Conservation (phyloP, 805 yeast species). For the Pichia deserticola region DNA sequence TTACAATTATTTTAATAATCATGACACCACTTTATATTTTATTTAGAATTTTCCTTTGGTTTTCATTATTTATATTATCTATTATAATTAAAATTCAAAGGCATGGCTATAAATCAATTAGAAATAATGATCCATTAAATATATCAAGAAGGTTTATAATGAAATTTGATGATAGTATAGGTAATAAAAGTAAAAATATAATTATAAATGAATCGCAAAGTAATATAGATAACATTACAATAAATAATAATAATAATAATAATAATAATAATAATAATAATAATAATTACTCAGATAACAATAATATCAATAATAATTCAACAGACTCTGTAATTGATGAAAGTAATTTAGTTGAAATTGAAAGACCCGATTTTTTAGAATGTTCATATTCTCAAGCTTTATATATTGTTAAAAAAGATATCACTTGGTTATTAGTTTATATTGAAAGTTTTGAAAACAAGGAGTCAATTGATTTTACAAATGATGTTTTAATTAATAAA, state of each 20-base stretch:
- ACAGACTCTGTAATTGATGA: constrained; percentile 1
- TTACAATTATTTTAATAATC: constrained; percentile 8
- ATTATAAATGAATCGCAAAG: background rate
- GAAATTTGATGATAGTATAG: constrained; percentile 28
- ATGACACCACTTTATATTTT: constrained; percentile 22
- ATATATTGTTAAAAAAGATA: constrained; percentile 58
- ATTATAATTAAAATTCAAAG: constrained; percentile 17
- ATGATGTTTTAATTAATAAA: constrained; percentile 45
- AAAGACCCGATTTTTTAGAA: constrained; percentile 43
- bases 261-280: no score
- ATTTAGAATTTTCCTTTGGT: constrained; percentile 15
- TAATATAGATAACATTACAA: background rate
- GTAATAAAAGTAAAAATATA: constrained; percentile 12
- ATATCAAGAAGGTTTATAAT: constrained; percentile 28
- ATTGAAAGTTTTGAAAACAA: constrained; percentile 70
- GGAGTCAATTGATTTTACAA: constrained; percentile 44
- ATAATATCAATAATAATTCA: background rate
- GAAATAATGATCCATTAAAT: constrained; percentile 24
- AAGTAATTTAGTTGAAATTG: constrained; percentile 15
- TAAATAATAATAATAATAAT: background rate
- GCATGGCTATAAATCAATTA: constrained; percentile 16
- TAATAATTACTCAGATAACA: background rate
- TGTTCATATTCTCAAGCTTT: constrained; percentile 81
- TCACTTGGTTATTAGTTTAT: constrained; percentile 65
- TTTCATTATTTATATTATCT: constrained; percentile 19